Base-by-base conservation (phyloP, 441 rosid species). In the Hura crepitans region DNA sequence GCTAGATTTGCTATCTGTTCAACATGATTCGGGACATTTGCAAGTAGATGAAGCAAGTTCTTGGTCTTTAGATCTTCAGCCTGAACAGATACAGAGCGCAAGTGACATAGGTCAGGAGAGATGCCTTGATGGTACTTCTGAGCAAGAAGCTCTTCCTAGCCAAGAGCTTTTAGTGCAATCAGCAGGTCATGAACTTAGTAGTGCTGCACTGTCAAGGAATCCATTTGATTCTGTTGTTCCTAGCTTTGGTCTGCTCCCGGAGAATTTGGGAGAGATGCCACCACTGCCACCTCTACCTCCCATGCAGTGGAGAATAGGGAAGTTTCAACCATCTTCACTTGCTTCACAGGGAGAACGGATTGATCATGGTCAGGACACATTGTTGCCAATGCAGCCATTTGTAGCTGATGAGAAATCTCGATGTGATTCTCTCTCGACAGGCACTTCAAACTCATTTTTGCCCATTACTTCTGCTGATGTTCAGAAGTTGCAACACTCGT, bases 241-340 rank as follows among this genome's bases (percentile, higher is more conserved):
- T 61, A 71, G 77, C 66, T 82, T 75, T 79, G 77, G 79, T 59
- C 49, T 68, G 62, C 60, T 75, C 31, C 82, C 87, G 67, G 85
- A 73, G 74, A 77, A 43, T 62, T 69, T 74, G 53, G 89, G 83
- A 69, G 93, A 87, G 70, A 76, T 82, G 81, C 98, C 97, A 54
- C 97, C 97, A 28, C 66, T 91, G 80, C 96, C 95, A 0, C 97
- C 98, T 71, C 83, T 90, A 70, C 96, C 97, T 74, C 96, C 97
- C 71, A 79, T 92, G 84, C 93, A 94, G 54, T 89, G 97, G 98
- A 87, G 85, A 72, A 57, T 84, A 53, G 91, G 93, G 63, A 91
- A 81, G 82, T 72, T 73, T 79, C 90, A 74, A 74, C 79, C 81
- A 66, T 69, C 75, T 83, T 73, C 77, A 37, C 73, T 46, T 49